phyloP scores from a whole-genome alignment of 495 filamentous ascomycete genomes.

The Monascus purpureus region DNA sequence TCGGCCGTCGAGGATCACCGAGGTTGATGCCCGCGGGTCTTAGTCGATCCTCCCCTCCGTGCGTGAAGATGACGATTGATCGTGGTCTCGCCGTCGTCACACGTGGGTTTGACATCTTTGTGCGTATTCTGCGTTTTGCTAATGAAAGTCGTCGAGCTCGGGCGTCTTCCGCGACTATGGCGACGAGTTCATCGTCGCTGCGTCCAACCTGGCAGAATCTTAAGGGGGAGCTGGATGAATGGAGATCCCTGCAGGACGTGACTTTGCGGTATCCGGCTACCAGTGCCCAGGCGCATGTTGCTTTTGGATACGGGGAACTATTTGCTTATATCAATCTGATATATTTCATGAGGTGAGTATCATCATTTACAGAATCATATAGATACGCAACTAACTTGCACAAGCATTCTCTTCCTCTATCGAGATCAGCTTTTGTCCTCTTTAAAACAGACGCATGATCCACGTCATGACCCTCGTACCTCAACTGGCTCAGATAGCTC shows the following conservation, averaged over 20 bases:
- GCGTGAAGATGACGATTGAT: constrained; percentile 19
- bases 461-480: constrained; percentile 12
- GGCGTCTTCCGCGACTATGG: constrained; percentile 7
- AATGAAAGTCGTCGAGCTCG: constrained; percentile 26
- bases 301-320: constrained; percentile 27
- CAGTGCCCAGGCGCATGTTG: constrained; percentile 25
- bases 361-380: neutral
- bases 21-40: constrained; percentile 26
- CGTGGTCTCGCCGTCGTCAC: constrained; percentile 26
- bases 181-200: constrained; percentile 5
- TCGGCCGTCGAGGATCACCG: constrained; percentile 12
- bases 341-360: constrained; percentile 28
- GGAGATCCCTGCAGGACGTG: constrained; percentile 25
- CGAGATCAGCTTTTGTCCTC: constrained; percentile 26
- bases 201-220: constrained; percentile 21
- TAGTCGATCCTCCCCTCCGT: constrained; percentile 4
- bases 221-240: constrained; percentile 27
- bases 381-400: neutral
- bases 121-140: constrained; percentile 29
- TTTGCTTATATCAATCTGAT: constrained; percentile 33
- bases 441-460: constrained; percentile 14
- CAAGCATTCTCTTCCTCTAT: constrained; percentile 27
- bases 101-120: constrained; percentile 30
- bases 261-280: constrained; percentile 27
- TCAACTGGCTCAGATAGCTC: constrained; percentile 5